A percentile compares a stretch with the other conserved stretches of the same genome.
These are phyloP conservation scores for Aspergillus ellipticus DNA, from an alignment of 495 filamentous ascomycete genomes.

Conservation along the genomic window DNA sequence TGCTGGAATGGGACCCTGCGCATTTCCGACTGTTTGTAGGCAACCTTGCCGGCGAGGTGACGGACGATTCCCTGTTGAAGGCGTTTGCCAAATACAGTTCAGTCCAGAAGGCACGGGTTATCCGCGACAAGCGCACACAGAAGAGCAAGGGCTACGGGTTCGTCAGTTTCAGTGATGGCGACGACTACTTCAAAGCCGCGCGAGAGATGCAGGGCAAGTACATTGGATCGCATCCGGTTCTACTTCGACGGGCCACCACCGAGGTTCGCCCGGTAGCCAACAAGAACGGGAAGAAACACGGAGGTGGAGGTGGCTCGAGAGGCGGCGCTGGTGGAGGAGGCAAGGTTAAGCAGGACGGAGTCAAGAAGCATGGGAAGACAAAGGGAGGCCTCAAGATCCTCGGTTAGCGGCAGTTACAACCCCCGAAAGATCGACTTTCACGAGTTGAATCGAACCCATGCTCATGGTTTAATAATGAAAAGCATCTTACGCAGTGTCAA, in stretches of 20 bases:
- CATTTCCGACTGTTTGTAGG: slow-evolving; percentile 95
- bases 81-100: slow-evolving; percentile 86
- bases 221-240: slow-evolving; percentile 91
- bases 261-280: slow-evolving; percentile 71
- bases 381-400: slow-evolving; percentile 75
- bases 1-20: slow-evolving; percentile 93
- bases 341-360: slow-evolving; percentile 56
- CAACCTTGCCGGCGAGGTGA: slow-evolving; percentile 97
- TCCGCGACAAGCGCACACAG: slow-evolving; percentile 90
- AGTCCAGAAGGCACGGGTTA: slow-evolving; percentile 88
- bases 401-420: slow-evolving; percentile 47
- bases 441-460: not conserved
- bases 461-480: not conserved
- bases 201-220: slow-evolving; percentile 99
- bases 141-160: slow-evolving; percentile 97
- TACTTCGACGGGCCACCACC: slow-evolving; percentile 80
- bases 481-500: not conserved
- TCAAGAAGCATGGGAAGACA: slow-evolving; percentile 77
- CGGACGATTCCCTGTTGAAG: slow-evolving; percentile 90
- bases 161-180: slow-evolving; percentile 89
- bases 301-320: slow-evolving; percentile 33
- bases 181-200: slow-evolving; percentile 91
- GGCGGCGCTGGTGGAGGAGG: slow-evolving; percentile 28
- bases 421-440: not conserved
- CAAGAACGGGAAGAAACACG: slow-evolving; percentile 46